Percentiles rank a stretch among this genome's conserved stretches.
Conservation (phyloP, 306 rosid genomes). For the Prunus mongolica region DNA sequence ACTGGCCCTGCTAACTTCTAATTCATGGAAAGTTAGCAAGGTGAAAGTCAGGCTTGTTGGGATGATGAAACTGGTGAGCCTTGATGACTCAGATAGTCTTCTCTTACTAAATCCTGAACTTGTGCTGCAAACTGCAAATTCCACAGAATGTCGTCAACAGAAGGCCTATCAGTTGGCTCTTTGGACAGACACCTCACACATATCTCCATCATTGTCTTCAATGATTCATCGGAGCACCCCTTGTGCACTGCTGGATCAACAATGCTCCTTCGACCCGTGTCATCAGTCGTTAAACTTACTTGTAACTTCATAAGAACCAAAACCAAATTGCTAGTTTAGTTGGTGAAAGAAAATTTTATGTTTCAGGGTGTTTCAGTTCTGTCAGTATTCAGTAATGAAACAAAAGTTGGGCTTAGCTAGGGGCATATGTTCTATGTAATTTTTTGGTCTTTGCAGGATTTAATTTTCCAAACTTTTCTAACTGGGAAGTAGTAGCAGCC, state of each 20-base stretch:
- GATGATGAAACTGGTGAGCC: constrained; percentile 41
- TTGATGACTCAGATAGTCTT: constrained; percentile 36
- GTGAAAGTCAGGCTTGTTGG: constrained; percentile 15
- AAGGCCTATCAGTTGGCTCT: constrained; percentile 61
- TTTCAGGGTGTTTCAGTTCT: not conserved
- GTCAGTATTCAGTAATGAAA: not conserved
- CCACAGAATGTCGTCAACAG: constrained; percentile 92
- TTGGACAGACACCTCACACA: constrained; percentile 70
- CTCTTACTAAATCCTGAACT: constrained; percentile 64
- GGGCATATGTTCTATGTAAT: not conserved
- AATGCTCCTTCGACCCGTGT: constrained; percentile 68
- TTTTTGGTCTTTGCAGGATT: not conserved
- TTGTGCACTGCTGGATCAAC: constrained; percentile 73
- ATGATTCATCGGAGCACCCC: constrained; percentile 73
- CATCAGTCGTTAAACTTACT: constrained; percentile 71
- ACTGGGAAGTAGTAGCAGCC: too few relatives aligned
- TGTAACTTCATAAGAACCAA: constrained; percentile 48
- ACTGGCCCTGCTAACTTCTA: not conserved
- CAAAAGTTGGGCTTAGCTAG: not conserved
- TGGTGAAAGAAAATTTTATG: not conserved
- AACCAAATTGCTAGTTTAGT: constrained; percentile 1
- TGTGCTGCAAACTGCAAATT: constrained; percentile 92
- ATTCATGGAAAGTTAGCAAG: not conserved
- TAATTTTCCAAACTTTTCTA: too few relatives aligned
- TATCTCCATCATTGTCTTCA: constrained; percentile 83